Base-by-base conservation (phyloP, 495 filamentous ascomycete genomes). In the Penicillium chermesinum region DNA sequence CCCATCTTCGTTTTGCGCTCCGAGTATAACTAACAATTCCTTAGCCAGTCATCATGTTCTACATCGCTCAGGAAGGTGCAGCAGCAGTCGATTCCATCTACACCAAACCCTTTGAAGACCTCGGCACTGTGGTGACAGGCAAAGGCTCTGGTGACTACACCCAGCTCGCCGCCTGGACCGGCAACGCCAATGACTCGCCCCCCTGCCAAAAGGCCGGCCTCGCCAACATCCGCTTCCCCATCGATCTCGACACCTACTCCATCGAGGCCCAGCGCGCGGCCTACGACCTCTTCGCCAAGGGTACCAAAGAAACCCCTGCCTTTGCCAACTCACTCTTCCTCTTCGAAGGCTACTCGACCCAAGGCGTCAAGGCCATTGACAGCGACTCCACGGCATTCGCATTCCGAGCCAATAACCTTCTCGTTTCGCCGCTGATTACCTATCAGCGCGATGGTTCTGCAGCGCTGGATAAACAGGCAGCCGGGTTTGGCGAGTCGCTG, bases 261-360 rank as follows among this genome's bases (percentile, higher is more conserved):
- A 41, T 64, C 22, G 44, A 65, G 1, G 75, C 76, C 10, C 66
- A 73, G 52, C 54, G 50, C 44, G 42, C 57, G 41, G 65, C 62
- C 7, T 79, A 67, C 39, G 57, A 71, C n/a, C n/a, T 63, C 39
- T 79, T 70, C 58, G 58, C 59, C 2, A 38, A 52, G 7, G 61
- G 53, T 20, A 43, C 57, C 20, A 49, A 59, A 33, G 60, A 59
- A n/a, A 45, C 50, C 16, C 62, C 67, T 7, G 44, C 52, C 17
- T 67, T 67, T 49, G 57, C 49, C 48, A 55, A 53, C 33, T 74
- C 76, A 2, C 55, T 76, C 32, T 71, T 80, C 62, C 71, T 79
- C 63, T 77, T 81, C 44, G 80, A 82, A 53, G 75, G 71, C 14
- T 81, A 80, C 63, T 70, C 77, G 7, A 47, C 52, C 7, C 49